Evolutionary conservation across 208 protist species (phyloP).

Genomic region (Acanthamoeba lenticulata): DNA sequence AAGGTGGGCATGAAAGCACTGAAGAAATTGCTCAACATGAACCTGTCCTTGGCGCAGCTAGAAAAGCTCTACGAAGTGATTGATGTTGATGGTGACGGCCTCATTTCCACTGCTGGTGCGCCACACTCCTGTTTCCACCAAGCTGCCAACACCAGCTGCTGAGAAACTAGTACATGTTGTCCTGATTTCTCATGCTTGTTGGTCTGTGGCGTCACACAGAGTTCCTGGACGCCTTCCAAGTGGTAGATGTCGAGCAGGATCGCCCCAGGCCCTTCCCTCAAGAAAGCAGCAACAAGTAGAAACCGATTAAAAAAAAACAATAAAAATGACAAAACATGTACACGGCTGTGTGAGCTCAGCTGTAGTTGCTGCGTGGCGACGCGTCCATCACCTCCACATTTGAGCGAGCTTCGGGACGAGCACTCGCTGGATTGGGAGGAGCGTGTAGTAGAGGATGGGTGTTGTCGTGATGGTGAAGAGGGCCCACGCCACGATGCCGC

Average conservation of each 20-base stretch:
- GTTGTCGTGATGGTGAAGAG: background rate
- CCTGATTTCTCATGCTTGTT: background rate
- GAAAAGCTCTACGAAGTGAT: conserved; percentile 50
- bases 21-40: conserved; percentile 44
- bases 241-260: background rate
- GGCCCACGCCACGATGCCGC: conserved; percentile 46
- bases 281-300: background rate
- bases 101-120: conserved; percentile 25
- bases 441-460: background rate
- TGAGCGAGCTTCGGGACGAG: conserved; percentile 40
- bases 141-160: no score
- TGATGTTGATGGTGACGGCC: background rate
- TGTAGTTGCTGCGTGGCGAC: background rate
- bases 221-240: conserved; percentile 39
- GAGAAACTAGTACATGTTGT: no score
- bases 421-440: background rate
- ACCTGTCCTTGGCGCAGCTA: conserved; percentile 12
- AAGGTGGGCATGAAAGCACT: conserved; percentile 46
- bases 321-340: no score
- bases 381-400: background rate
- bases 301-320: background rate
- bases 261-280: background rate
- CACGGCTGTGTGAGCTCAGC: no score
- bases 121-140: background rate
- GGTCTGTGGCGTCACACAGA: background rate